phyloP scores from a whole-genome alignment of 345 rosid species.

The Citrus medica region DNA sequence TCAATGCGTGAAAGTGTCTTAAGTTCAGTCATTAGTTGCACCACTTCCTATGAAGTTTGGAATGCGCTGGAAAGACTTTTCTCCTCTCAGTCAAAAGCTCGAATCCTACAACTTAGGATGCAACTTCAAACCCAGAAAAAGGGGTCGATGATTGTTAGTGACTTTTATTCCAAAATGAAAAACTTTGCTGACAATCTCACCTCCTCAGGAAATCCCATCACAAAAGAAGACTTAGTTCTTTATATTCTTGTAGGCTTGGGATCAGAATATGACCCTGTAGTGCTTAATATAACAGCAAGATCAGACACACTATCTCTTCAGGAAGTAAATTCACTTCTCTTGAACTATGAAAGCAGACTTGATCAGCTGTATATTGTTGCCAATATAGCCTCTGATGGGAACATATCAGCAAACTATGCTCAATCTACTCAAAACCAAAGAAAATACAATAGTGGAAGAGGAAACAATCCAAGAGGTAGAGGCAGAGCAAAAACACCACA shows the following conservation, averaged over 20 bases:
- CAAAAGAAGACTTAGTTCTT: neutral
- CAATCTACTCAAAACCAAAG: neutral
- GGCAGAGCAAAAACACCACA: neutral
- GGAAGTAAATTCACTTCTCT: neutral
- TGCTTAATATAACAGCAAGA: neutral
- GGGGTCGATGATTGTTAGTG: neutral
- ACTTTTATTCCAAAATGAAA: neutral
- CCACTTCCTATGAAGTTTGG: too few species aligned
- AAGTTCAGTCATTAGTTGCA: too few species aligned
- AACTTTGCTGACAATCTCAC: neutral
- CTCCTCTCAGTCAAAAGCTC: too few species aligned
- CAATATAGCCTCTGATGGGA: neutral
- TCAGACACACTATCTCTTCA: neutral
- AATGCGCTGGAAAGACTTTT: too few species aligned
- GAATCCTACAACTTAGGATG: neutral
- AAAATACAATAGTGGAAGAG: neutral
- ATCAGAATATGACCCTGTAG: neutral
- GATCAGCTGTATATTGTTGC: neutral
- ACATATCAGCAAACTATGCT: neutral
- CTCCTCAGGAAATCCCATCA: neutral
- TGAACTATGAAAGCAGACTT: neutral
- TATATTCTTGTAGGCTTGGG: neutral
- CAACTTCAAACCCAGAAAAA: neutral
- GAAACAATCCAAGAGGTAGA: neutral
- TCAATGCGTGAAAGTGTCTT: too few species aligned